A percentile compares a stretch with the other conserved stretches of the same genome.
Evolutionary conservation across 345 rosid species (phyloP).

Genomic region (Gossypium mustelinum): DNA sequence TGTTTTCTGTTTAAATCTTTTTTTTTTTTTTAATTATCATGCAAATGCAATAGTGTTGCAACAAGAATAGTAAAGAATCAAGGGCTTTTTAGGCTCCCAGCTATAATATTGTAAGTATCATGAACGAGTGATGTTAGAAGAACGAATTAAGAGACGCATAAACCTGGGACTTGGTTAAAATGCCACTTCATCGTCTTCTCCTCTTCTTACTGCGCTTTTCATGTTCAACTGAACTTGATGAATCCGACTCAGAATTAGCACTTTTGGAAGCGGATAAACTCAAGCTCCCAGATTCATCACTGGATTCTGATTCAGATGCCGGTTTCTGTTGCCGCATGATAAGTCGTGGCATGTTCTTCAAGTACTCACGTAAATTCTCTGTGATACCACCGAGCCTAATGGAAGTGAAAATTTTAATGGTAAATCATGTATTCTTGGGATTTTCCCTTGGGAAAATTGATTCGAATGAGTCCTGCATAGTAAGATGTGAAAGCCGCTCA

Average conservation of each 20-base stretch:
- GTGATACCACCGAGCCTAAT: slow-evolving; percentile 97
- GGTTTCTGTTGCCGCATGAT: slow-evolving; percentile 82
- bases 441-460: slow-evolving; percentile 86
- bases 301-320: slow-evolving; percentile 32
- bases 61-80: not conserved
- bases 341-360: slow-evolving; percentile 92
- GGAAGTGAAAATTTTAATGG: slow-evolving; percentile 89
- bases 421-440: slow-evolving; percentile 81
- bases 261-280: slow-evolving; percentile 15
- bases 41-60: not conserved
- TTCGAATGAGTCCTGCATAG: slow-evolving; percentile 70
- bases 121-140: not conserved
- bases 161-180: not conserved
- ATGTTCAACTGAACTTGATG: slow-evolving; percentile 35
- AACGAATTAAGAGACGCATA: not conserved
- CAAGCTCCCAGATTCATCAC: slow-evolving; percentile 30
- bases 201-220: slow-evolving; percentile 33
- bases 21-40: not conserved
- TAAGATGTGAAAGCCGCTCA: slow-evolving; percentile 68
- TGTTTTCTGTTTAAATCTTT: not conserved
- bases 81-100: not conserved
- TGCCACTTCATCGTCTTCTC: slow-evolving; percentile 18
- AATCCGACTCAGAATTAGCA: slow-evolving; percentile 6
- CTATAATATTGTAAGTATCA: not conserved
- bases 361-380: slow-evolving; percentile 77